Percentiles rank a stretch among this genome's conserved stretches.
These are phyloP conservation scores for Boletus subluridellus DNA, from an alignment of 1,284 basidiomycete species.

Conservation along the genomic window DNA sequence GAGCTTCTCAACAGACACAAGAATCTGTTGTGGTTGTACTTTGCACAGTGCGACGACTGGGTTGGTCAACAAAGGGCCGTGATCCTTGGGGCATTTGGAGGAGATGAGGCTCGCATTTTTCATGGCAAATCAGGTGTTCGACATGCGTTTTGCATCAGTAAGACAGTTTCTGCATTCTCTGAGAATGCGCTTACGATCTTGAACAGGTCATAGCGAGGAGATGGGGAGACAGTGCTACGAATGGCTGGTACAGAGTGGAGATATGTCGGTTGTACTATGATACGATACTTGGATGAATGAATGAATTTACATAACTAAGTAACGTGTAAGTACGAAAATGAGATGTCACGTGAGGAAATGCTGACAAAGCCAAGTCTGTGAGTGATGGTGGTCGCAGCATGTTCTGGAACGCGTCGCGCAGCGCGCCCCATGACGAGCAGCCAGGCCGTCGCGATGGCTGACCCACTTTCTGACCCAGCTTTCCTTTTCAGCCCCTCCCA, in stretches of 20 bases:
- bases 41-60: conserved; percentile 57
- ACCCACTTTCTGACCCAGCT: conserved; percentile 13
- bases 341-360: conserved; percentile 15
- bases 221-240: conserved; percentile 46
- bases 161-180: conserved; percentile 17
- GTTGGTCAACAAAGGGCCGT: conserved; percentile 49
- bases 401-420: conserved; percentile 7
- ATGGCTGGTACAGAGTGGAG: conserved; percentile 36
- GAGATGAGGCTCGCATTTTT: conserved; percentile 38
- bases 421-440: conserved; percentile 4
- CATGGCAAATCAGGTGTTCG: conserved; percentile 47
- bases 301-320: too few relatives aligned
- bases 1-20: conserved; percentile 39
- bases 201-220: conserved; percentile 50
- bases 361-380: conserved; percentile 13
- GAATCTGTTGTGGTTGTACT: conserved; percentile 49
- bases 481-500: conserved; percentile 17
- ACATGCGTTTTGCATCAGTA: conserved; percentile 66
- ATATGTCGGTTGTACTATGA: too few relatives aligned
- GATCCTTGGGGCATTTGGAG: conserved; percentile 39
- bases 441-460: conserved; percentile 16
- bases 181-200: background rate
- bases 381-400: background rate
- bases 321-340: too few relatives aligned
- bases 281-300: too few relatives aligned